Conservation (phyloP, 1,139 yeast species). For the Yamadazyma epiphylla region DNA sequence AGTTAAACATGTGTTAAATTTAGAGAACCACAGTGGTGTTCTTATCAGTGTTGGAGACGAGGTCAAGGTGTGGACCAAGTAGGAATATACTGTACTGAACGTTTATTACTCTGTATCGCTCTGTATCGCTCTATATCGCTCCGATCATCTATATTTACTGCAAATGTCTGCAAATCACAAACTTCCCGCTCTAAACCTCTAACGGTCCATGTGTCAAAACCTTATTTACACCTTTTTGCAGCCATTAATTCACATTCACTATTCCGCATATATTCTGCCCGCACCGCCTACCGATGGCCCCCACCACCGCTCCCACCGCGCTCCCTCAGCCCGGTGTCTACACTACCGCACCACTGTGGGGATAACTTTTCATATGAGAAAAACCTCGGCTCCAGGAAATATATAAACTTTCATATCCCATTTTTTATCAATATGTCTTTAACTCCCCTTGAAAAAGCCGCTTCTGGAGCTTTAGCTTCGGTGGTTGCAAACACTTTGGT, state of each 20-base stretch:
- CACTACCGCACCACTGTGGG: too few relatives aligned
- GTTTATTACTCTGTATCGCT: too few relatives aligned
- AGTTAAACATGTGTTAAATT: constrained; percentile 43
- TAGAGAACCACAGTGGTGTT: constrained; percentile 18
- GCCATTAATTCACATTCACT: background rate
- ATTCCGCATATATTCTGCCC: background rate
- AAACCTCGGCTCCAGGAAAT: background rate
- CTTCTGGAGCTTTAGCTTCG: constrained; percentile 83
- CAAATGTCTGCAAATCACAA: too few relatives aligned
- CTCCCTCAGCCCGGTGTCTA: too few relatives aligned
- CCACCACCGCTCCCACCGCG: too few relatives aligned
- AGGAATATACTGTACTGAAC: too few relatives aligned
- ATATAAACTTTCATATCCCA: constrained; percentile 2
- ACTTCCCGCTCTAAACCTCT: too few relatives aligned
- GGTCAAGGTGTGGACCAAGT: constrained; percentile 12
- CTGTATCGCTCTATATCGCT: too few relatives aligned
- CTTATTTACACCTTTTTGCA: too few relatives aligned
- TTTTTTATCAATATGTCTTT: constrained; percentile 30
- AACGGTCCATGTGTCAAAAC: too few relatives aligned
- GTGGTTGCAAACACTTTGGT: constrained; percentile 77
- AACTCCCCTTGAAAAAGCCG: constrained; percentile 66
- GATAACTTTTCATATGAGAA: constrained; percentile 1
- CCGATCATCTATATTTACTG: too few relatives aligned
- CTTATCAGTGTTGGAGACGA: constrained; percentile 13
- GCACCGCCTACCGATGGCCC: too few relatives aligned